Evolutionary conservation across 176 grass and related monocot species (phyloP).

Genomic region (Lolium perenne): DNA sequence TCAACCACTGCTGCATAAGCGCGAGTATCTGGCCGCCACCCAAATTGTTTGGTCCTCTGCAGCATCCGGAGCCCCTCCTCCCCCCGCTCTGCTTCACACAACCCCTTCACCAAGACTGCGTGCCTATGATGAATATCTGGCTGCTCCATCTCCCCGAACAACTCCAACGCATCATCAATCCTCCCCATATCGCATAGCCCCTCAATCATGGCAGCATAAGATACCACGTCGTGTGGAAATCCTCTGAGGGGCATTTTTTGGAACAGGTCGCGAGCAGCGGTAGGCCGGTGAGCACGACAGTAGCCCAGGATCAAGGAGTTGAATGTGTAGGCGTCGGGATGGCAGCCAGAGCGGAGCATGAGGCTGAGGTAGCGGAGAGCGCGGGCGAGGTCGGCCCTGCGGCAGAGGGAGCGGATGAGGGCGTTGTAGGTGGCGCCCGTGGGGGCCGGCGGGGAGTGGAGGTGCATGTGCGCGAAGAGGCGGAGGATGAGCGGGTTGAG

Average conservation of each 20-base stretch:
- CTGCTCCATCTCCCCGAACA: conserved; percentile 44
- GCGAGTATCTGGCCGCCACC: conserved; percentile 42
- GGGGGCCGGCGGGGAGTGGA: conserved; percentile 37
- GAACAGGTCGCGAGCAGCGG: conserved; percentile 39
- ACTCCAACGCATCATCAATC: conserved; percentile 49
- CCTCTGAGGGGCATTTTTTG: conserved; percentile 56
- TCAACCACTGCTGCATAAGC: conserved; percentile 43
- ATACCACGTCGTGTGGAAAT: conserved; percentile 34
- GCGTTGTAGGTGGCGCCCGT: conserved; percentile 42
- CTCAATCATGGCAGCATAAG: conserved; percentile 47
- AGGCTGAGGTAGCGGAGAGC: conserved; percentile 54
- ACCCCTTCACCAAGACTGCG: conserved; percentile 49
- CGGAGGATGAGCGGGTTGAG: conserved; percentile 43
- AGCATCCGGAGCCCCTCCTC: conserved; percentile 53
- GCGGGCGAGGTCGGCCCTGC: conserved; percentile 45
- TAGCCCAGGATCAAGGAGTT: conserved; percentile 47
- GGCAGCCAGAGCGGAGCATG: conserved; percentile 54
- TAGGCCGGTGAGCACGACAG: conserved; percentile 7
- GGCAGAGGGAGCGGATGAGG: conserved; percentile 56
- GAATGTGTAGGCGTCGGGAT: conserved; percentile 51
- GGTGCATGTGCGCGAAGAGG: conserved; percentile 53
- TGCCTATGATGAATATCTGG: conserved; percentile 33
- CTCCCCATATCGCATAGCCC: conserved; percentile 37
- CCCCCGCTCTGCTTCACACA: conserved; percentile 42
- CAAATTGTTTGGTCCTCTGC: conserved; percentile 40